A percentile compares a stretch with the other conserved stretches of the same genome.
Evolutionary conservation across 208 protist genomes (phyloP).

Genomic region (Leishmania guyanensis): DNA sequence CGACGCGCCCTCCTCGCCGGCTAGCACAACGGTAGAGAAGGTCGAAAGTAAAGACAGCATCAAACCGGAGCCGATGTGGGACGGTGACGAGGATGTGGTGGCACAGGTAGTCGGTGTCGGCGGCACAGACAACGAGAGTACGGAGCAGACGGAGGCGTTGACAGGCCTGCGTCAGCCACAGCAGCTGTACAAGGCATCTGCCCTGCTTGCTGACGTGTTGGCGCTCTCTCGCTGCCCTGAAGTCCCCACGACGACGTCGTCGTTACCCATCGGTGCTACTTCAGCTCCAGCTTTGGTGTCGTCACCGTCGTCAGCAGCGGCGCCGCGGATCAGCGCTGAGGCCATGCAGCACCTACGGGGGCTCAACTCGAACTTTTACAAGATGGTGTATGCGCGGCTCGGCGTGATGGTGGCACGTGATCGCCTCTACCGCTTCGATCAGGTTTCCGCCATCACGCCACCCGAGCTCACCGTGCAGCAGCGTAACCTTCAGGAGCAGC

Average conservation of each 20-base stretch:
- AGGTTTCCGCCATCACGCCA: conserved; percentile 21
- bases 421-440: conserved; percentile 56
- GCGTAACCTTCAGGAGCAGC: conserved; percentile 56
- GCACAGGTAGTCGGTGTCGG: background rate
- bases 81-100: conserved; percentile 9
- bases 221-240: conserved; percentile 44
- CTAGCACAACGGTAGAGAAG: conserved; percentile 1
- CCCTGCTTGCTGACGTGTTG: conserved; percentile 42
- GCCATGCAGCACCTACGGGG: conserved; percentile 30
- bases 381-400: conserved; percentile 84
- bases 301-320: conserved; percentile 2
- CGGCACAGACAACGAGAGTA: conserved; percentile 14
- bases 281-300: background rate
- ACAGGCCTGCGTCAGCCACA: conserved; percentile 6
- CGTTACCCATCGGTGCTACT: background rate
- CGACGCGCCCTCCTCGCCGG: background rate
- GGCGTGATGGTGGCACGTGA: conserved; percentile 77
- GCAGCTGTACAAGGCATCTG: conserved; percentile 28
- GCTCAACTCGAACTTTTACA: conserved; percentile 63
- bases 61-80: conserved; percentile 33
- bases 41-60: background rate
- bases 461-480: conserved; percentile 64
- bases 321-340: conserved; percentile 14
- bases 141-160: background rate
- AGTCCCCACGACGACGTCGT: background rate